Evolutionary conservation across 306 rosid species (phyloP).

Genomic region (Ochetophila trinervis): DNA sequence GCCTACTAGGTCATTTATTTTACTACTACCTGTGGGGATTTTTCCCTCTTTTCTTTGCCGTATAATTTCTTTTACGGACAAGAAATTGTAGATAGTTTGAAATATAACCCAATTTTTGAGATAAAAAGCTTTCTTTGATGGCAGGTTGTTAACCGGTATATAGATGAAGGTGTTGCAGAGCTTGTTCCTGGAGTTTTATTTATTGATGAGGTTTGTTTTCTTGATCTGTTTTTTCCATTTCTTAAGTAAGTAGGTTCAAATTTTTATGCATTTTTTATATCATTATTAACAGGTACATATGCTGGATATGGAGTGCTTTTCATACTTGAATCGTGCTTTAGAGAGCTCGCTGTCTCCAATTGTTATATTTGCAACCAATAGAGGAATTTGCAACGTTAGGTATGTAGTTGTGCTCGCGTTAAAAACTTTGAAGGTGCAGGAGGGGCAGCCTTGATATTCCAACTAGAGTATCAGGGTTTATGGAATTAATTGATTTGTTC

Average conservation of each 20-base stretch:
- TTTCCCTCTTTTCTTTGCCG: no score
- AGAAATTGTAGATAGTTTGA: background rate
- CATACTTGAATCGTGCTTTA: conserved; percentile 89
- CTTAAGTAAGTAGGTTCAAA: conserved; percentile 9
- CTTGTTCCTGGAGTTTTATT: conserved; percentile 99
- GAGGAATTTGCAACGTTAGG: conserved; percentile 98
- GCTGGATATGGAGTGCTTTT: conserved; percentile 97
- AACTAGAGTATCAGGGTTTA: background rate
- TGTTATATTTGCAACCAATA: conserved; percentile 92
- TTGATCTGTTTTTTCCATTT: background rate
- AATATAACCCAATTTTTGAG: background rate
- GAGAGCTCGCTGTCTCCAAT: conserved; percentile 96
- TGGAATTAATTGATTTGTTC: background rate
- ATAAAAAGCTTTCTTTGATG: conserved; percentile 11
- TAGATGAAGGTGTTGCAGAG: conserved; percentile 97
- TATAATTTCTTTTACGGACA: no score
- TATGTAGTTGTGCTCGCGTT: conserved; percentile 28
- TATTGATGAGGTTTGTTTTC: conserved; percentile 37
- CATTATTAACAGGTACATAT: conserved; percentile 71
- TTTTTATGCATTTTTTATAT: conserved; percentile 11
- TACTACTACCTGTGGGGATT: no score
- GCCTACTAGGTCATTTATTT: no score
- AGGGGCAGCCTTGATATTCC: background rate
- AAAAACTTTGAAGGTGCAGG: conserved; percentile 4
- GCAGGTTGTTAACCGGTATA: conserved; percentile 91